These are phyloP conservation scores for Globisporangium cystogenes DNA, from an alignment of 352 stramenopile species.

Conservation along the genomic window DNA sequence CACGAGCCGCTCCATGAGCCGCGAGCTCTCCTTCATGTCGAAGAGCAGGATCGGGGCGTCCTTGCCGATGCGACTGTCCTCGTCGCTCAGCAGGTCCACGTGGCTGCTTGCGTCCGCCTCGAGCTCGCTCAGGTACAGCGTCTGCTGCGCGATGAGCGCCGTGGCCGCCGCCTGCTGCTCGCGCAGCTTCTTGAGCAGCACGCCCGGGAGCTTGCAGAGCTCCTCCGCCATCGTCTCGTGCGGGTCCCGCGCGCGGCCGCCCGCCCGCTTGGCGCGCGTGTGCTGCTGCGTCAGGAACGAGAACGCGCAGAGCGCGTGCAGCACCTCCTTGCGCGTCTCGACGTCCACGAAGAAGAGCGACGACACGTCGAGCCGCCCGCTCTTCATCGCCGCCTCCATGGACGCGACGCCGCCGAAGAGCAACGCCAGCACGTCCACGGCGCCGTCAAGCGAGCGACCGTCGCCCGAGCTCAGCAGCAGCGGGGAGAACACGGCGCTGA, in stretches of 20 bases:
- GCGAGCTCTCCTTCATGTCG: constrained; percentile 67
- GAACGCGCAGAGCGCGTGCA: constrained; percentile 80
- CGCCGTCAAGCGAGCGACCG: constrained; percentile 19
- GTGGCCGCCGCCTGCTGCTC: constrained; percentile 49
- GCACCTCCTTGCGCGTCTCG: constrained; percentile 52
- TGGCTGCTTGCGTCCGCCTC: constrained; percentile 44
- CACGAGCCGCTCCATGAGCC: constrained; percentile 62
- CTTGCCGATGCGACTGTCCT: constrained; percentile 58
- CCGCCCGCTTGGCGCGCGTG: constrained; percentile 12
- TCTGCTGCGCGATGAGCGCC: constrained; percentile 56
- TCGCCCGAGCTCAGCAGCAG: constrained; percentile 22
- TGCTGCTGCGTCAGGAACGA: constrained; percentile 69
- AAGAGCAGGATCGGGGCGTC: constrained; percentile 80
- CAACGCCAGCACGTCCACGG: constrained; percentile 67
- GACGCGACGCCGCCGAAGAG: constrained; percentile 64
- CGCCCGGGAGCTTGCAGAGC: constrained; percentile 51
- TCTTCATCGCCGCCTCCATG: constrained; percentile 82
- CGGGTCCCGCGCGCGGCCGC: constrained; percentile 8
- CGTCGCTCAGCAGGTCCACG: constrained; percentile 46
- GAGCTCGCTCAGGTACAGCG: constrained; percentile 68
- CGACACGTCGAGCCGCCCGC: constrained; percentile 62
- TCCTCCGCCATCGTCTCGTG: constrained; percentile 59
- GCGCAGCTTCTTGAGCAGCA: constrained; percentile 58
- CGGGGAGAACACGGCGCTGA: constrained; percentile 18
- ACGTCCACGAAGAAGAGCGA: constrained; percentile 72